Conservation (phyloP, 768 basidiomycete species). For the Pleurotus ostreatus region DNA sequence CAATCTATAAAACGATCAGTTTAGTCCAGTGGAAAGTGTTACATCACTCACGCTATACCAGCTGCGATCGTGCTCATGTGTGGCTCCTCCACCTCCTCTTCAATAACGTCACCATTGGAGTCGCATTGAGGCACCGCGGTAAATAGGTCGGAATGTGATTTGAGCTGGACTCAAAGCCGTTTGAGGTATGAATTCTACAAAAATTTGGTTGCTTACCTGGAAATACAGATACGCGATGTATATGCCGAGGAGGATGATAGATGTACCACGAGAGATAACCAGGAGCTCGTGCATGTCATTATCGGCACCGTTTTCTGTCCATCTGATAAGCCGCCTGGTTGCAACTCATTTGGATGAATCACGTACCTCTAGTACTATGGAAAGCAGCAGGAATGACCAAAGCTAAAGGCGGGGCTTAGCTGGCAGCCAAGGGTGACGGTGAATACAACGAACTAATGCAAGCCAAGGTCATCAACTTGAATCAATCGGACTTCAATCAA, state of each 20-base stretch:
- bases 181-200: too few relatives aligned
- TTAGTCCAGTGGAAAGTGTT: not conserved
- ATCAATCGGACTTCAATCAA: slow-evolving; percentile 7
- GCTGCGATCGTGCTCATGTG: slow-evolving; percentile 75
- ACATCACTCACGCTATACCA: slow-evolving; percentile 42
- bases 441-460: slow-evolving; percentile 63
- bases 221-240: slow-evolving; percentile 76
- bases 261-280: slow-evolving; percentile 77
- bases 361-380: slow-evolving; percentile 35
- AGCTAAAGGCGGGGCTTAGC: slow-evolving; percentile 29
- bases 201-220: slow-evolving; percentile 40
- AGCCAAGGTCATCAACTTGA: slow-evolving; percentile 77
- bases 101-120: slow-evolving; percentile 16
- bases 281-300: slow-evolving; percentile 47
- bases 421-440: too few relatives aligned
- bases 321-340: not conserved
- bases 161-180: slow-evolving; percentile 41
- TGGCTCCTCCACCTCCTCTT: slow-evolving; percentile 35
- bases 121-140: slow-evolving; percentile 9
- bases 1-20: slow-evolving; percentile 36
- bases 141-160: slow-evolving; percentile 68
- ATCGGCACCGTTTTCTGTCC: slow-evolving; percentile 6
- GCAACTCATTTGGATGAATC: too few relatives aligned
- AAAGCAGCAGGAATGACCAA: slow-evolving; percentile 92
- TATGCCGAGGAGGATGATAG: slow-evolving; percentile 66